Evolutionary conservation across 1,139 yeast species (phyloP), one percentile per base, ranked within the genome.

Genomic region (Geotrichum australiense): DNA sequence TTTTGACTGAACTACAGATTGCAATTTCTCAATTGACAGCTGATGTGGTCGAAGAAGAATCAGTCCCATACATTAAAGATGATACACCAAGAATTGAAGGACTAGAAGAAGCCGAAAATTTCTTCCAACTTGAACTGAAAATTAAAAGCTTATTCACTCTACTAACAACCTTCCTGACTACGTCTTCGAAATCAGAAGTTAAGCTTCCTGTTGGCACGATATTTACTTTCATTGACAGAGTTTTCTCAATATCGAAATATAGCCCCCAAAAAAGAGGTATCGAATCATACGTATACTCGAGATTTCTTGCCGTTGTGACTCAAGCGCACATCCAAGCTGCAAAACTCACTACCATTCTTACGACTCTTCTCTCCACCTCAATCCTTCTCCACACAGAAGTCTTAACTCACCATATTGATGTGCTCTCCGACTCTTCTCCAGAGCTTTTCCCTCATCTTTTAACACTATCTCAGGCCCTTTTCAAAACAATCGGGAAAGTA

Each of bases 131-230:
- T 14, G 25, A 37, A 11, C 42, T 47, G 19, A 49, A 48, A 19
- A 19, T 59, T n/a, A 37, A 45, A 7, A 47, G 51, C 20, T 47
- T 61, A 14, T 43, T 58, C 23, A 31, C 41, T 4, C 40, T 58
- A 10, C 42, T 61, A 25, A 44, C 46, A 16, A 39, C 55, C 1
- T 56, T 56, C 32, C 43, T 61, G 19, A 48, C 48, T 6, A 45
- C 52, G 2, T 48, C 54, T 3, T 56, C 61, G 1, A 54, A 54
- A 35, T 31, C 43, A 3, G 48, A 49, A 5, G 61, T 61, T 20
- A 53, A 53, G 34, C 39, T 61, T 5, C 65, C 65, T 2, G 28
- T 59, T 4, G 59, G 61, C 1, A 39, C 43, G 14, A 37, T 60
- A 12, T 47, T 53, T 15, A 45, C 47, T 3, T 48, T 60, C 12